A percentile compares a stretch with the other conserved stretches of the same genome.
Conservation (phyloP, 1,139 yeast species). For the Citeromyces hawaiiensis region DNA sequence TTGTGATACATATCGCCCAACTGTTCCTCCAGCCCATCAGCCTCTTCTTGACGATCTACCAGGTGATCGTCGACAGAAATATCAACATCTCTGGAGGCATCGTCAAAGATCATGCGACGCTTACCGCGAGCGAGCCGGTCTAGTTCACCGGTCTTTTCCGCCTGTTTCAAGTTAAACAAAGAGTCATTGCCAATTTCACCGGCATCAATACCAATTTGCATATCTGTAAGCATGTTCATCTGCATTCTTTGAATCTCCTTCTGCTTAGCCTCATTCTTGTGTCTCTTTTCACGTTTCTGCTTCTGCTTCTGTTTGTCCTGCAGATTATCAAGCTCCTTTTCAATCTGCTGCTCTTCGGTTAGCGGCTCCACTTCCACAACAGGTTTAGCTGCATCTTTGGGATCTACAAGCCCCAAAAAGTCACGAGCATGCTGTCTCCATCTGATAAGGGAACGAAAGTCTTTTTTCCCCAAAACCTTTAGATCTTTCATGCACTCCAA, state of each 20-base stretch:
- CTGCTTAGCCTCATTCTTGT: slow-evolving; percentile 70
- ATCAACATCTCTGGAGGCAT: slow-evolving; percentile 40
- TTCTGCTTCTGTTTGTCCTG: slow-evolving; percentile 59
- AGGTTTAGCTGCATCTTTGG: slow-evolving; percentile 31
- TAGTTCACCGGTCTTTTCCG: slow-evolving; percentile 77
- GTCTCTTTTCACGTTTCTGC: slow-evolving; percentile 69
- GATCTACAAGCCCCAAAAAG: slow-evolving; percentile 53
- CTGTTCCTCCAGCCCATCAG: slow-evolving; percentile 68
- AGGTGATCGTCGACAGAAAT: slow-evolving; percentile 27
- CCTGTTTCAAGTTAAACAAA: slow-evolving; percentile 67
- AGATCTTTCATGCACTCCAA: slow-evolving; percentile 79
- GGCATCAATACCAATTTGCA: slow-evolving; percentile 89
- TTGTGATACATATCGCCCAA: slow-evolving; percentile 70
- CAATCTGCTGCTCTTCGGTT: slow-evolving; percentile 84
- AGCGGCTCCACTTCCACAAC: slow-evolving; percentile 53
- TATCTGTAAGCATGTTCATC: slow-evolving; percentile 91
- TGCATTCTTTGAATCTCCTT: slow-evolving; percentile 87
- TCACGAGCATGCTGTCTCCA: slow-evolving; percentile 88
- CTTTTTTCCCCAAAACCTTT: slow-evolving; percentile 88
- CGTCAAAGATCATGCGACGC: slow-evolving; percentile 63
- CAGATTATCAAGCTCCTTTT: slow-evolving; percentile 65
- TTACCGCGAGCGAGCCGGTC: slow-evolving; percentile 70
- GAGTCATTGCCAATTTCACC: slow-evolving; percentile 73
- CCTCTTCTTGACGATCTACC: slow-evolving; percentile 39
- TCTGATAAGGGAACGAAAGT: slow-evolving; percentile 68